phyloP scores from a whole-genome alignment of 768 basidiomycete species.

The Tricholoma matsutake region DNA sequence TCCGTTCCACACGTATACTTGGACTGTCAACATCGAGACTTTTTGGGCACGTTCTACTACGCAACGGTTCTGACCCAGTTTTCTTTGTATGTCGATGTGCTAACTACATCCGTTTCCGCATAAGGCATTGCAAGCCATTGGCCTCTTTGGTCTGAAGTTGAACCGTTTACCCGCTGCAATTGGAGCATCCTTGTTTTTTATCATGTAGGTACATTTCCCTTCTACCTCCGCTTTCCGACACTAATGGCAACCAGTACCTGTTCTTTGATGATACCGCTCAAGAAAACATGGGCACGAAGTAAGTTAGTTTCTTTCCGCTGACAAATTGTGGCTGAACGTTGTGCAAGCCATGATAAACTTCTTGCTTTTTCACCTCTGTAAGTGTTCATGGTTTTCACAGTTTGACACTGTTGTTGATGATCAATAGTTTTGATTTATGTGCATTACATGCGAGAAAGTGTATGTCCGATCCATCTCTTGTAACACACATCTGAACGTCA shows the following conservation, averaged over 20 bases:
- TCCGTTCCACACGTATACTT: slow-evolving; percentile 18
- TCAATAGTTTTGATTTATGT: slow-evolving; percentile 70
- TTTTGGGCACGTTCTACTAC: slow-evolving; percentile 47
- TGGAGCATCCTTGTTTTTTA: slow-evolving; percentile 53
- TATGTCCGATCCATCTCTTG: slow-evolving; percentile 24
- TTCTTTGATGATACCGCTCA: slow-evolving; percentile 36
- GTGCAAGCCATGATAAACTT: slow-evolving; percentile 64
- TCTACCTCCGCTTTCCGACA: not conserved
- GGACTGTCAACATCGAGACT: slow-evolving; percentile 42
- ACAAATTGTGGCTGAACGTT: not conserved
- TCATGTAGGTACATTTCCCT: slow-evolving; percentile 35
- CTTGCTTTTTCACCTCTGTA: slow-evolving; percentile 69
- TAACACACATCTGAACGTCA: not conserved
- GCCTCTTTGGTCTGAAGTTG: slow-evolving; percentile 66
- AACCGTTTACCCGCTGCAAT: slow-evolving; percentile 64
- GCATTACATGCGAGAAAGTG: slow-evolving; percentile 62
- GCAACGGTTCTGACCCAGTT: slow-evolving; percentile 29
- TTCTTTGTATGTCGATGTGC: slow-evolving; percentile 2
- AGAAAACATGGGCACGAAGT: slow-evolving; percentile 32
- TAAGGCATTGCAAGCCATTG: slow-evolving; percentile 60
- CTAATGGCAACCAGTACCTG: slow-evolving; percentile 26
- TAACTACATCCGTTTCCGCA: not conserved
- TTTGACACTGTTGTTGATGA: slow-evolving; percentile 13
- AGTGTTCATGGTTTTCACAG: slow-evolving; percentile 15
- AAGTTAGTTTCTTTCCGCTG: slow-evolving; percentile 16